Evolutionary conservation across 2,329 filamentous ascomycete species (phyloP), one percentile per base, ranked within the genome.

Genomic region (Leptographium lundbergii): DNA sequence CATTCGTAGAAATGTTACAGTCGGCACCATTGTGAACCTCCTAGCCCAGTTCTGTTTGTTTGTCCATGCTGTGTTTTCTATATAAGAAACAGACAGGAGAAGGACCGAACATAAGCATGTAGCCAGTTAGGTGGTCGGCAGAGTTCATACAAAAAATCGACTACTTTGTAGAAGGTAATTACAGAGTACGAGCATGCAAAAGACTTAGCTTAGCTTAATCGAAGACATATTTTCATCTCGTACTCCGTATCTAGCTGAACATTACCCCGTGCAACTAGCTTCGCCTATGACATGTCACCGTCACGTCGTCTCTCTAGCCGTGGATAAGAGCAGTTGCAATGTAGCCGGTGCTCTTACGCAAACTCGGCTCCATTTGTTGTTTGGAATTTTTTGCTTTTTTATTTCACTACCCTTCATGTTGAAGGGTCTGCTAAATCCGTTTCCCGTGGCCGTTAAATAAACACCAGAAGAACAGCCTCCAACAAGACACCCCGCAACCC

Each of bases 401-500:
- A 42, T 61, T 57, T 54, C 48, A 57, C 54, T 51, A 53, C 51
- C 45, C 55, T 36, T 50, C 32, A 25, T 39, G 34, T 32, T 45
- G 51, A 58, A 60, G 53, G 51, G 58, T 34, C 57, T 61, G 60
- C 57, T 57, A 45, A 81, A 81, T 13, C 59, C 61, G 60, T 60
- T 57, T 56, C 59, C 81, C 78, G 76, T 78, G 80, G 75, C 78
- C 77, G 72, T 78, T 57, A 77, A 57, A 73, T 80, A 73, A 82
- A 82, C 79, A 82, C 79, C 80, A 72, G 42, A 75, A 75, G 77
- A 74, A 80, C 73, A 76, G 74, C 78, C 73, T 74, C 77, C 74
- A 76, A 74, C 72, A 45, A 45, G 75, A 52, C 53, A 51, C 70
- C 73, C 54, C 22, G 24, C 53, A 47, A 48, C 32, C 34, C 34